Percentiles rank a stretch among this genome's conserved stretches.
These are phyloP conservation scores for Cercophora sp. DNA, from an alignment of 495 filamentous ascomycete species.

Conservation along the genomic window DNA sequence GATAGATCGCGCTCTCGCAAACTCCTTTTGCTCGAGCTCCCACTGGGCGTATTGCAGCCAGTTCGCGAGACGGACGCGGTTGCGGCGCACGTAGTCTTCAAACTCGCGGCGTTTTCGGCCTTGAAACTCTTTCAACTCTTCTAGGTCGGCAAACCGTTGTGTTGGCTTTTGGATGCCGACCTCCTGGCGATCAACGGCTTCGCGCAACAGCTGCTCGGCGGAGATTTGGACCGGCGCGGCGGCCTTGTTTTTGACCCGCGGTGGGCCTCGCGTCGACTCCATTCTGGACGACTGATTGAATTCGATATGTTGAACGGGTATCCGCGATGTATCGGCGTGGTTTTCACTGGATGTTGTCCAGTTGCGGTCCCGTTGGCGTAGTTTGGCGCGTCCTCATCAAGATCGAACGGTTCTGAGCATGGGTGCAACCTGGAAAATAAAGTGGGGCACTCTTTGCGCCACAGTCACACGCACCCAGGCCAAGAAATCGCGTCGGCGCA, in stretches of 20 bases:
- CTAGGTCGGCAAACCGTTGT: slow-evolving; percentile 91
- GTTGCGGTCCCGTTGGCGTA: too few species aligned
- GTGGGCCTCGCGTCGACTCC: slow-evolving; percentile 91
- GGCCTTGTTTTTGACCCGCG: slow-evolving; percentile 97
- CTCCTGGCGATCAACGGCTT: slow-evolving; percentile 97
- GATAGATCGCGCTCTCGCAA: slow-evolving; percentile 87
- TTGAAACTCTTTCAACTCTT: slow-evolving; percentile 97
- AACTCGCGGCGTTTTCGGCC: slow-evolving; percentile 94
- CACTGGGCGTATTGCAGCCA: slow-evolving; percentile 98
- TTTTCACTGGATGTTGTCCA: not conserved
- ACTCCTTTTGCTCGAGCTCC: slow-evolving; percentile 98
- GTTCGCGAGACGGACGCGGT: slow-evolving; percentile 94
- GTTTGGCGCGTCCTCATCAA: too few species aligned
- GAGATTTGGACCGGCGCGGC: slow-evolving; percentile 83
- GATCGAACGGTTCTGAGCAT: too few species aligned
- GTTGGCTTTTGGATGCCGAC: slow-evolving; percentile 82
- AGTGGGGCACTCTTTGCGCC: too few species aligned
- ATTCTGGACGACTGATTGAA: slow-evolving; percentile 48
- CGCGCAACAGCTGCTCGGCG: slow-evolving; percentile 94
- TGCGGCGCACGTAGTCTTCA: slow-evolving; percentile 95
- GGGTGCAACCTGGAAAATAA: too few species aligned
- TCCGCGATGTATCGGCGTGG: not conserved
- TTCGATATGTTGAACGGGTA: not conserved
- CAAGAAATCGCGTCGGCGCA: not conserved
- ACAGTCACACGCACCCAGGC: too few species aligned